Percentiles rank a stretch among this genome's conserved stretches.
These are phyloP conservation scores for Corynespora cassiicola DNA, from an alignment of 2,329 filamentous ascomycete genomes.

Conservation along the genomic window DNA sequence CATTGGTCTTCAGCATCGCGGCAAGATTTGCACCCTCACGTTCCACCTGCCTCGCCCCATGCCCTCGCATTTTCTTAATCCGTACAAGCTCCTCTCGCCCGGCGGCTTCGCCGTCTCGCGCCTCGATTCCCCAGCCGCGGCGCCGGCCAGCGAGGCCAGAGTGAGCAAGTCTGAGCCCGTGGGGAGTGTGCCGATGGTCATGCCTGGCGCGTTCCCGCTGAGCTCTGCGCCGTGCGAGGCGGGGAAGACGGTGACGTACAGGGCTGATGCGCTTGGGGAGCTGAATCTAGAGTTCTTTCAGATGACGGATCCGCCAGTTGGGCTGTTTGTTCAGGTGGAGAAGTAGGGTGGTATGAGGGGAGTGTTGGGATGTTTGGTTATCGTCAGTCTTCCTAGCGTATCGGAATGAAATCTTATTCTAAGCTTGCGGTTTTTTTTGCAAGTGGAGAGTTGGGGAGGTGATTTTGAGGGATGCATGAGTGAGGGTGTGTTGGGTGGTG, in stretches of 20 bases:
- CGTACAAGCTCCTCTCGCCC: constrained; percentile 29
- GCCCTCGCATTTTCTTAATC: constrained; percentile 38
- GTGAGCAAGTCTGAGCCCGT: constrained; percentile 11
- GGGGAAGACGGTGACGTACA: constrained; percentile 29
- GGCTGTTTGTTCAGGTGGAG: constrained; percentile 25
- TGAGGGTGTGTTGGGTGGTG: too few species aligned
- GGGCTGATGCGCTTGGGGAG: constrained; percentile 26
- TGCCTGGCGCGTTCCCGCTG: constrained; percentile 25
- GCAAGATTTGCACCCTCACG: constrained; percentile 55
- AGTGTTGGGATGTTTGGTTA: neutral
- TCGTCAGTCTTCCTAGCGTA: too few species aligned
- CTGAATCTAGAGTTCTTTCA: constrained; percentile 36
- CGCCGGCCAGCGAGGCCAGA: constrained; percentile 14
- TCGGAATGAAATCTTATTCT: too few species aligned
- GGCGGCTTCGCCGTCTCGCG: constrained; percentile 45
- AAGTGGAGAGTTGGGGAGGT: too few species aligned
- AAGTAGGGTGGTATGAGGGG: neutral
- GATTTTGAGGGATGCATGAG: too few species aligned
- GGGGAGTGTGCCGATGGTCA: constrained; percentile 19
- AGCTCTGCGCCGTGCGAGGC: constrained; percentile 29
- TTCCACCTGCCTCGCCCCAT: constrained; percentile 54
- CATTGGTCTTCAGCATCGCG: constrained; percentile 45
- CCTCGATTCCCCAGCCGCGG: constrained; percentile 19
- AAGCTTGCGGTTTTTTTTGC: too few species aligned
- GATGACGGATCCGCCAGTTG: constrained; percentile 25